Evolutionary conservation across 176 grass and related monocot genomes (phyloP).

Genomic region (Cocos nucifera): DNA sequence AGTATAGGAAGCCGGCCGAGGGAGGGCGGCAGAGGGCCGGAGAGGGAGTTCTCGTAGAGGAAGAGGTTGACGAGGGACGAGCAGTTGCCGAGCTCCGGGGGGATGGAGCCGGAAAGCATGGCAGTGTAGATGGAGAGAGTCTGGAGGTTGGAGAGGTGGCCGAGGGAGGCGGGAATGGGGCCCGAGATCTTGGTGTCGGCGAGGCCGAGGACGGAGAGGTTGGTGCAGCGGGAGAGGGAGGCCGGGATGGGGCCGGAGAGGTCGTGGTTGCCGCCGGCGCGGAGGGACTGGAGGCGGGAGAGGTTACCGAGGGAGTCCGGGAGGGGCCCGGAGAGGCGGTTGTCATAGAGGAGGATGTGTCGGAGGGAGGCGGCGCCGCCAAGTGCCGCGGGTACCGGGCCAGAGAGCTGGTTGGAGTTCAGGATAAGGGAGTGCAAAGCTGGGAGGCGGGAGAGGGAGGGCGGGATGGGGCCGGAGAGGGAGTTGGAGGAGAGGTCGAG

Average conservation of each 20-base stretch:
- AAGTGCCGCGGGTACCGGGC: conserved; percentile 38
- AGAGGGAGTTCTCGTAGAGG: conserved; percentile 86
- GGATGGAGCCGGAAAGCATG: conserved; percentile 60
- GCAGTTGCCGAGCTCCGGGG: conserved; percentile 66
- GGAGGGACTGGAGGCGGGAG: conserved; percentile 45
- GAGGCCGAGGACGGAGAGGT: conserved; percentile 64
- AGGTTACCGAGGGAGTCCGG: conserved; percentile 59
- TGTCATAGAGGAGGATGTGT: conserved; percentile 60
- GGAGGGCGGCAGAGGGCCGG: conserved; percentile 48
- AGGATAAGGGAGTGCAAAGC: conserved; percentile 31
- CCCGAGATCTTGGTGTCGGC: conserved; percentile 89
- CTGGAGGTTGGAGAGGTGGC: conserved; percentile 50
- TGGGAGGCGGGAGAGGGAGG: conserved; percentile 33
- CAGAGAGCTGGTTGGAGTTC: conserved; percentile 75
- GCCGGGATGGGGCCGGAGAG: conserved; percentile 56
- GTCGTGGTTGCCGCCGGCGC: conserved; percentile 70
- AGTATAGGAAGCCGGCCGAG: conserved; percentile 42
- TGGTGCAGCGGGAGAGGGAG: conserved; percentile 40
- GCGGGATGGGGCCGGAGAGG: conserved; percentile 49
- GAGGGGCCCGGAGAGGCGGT: conserved; percentile 62
- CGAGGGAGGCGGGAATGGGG: conserved; percentile 46
- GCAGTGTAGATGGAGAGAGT: conserved; percentile 83
- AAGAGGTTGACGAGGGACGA: conserved; percentile 64
- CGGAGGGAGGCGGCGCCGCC: conserved; percentile 21
- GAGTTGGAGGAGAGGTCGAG: conserved; percentile 70